Conservation (phyloP, 352 stramenopile species). For the Pythium graminicola region DNA sequence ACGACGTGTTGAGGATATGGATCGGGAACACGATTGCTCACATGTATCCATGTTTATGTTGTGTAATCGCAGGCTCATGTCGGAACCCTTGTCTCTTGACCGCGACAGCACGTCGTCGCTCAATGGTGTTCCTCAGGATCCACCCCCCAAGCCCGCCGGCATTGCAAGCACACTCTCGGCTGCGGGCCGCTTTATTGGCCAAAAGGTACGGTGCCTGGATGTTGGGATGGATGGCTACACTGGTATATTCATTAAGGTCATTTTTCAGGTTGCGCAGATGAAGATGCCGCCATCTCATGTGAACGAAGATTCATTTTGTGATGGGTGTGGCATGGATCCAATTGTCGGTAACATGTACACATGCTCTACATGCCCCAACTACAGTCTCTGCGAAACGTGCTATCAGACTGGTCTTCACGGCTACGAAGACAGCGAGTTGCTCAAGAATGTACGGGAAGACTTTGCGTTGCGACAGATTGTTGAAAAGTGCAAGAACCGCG, state of each 20-base stretch:
- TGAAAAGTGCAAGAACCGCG: constrained; percentile 62
- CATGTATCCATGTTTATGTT: constrained; percentile 9
- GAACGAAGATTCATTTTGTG: constrained; percentile 87
- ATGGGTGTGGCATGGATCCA: constrained; percentile 85
- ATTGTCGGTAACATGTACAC: constrained; percentile 87
- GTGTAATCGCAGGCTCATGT: constrained; percentile 51
- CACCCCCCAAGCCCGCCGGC: constrained; percentile 26
- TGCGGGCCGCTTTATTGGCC: constrained; percentile 63
- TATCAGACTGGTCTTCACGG: constrained; percentile 82
- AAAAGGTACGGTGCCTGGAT: constrained; percentile 44
- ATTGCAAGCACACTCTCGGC: constrained; percentile 62
- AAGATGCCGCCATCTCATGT: constrained; percentile 68
- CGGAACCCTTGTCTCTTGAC: constrained; percentile 75
- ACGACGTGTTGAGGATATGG: constrained; percentile 1
- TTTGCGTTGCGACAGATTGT: constrained; percentile 76
- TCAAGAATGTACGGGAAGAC: constrained; percentile 73
- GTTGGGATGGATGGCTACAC: neutral
- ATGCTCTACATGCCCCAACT: constrained; percentile 83
- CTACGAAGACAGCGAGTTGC: constrained; percentile 72
- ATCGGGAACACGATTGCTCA: constrained; percentile 1
- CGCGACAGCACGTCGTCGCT: constrained; percentile 73
- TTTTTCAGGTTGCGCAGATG: constrained; percentile 50
- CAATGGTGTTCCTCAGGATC: constrained; percentile 48
- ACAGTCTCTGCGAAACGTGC: constrained; percentile 73
- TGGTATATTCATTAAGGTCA: neutral